Evolutionary conservation across 2,329 filamentous ascomycete species (phyloP), one percentile per base, ranked within the genome.

Genomic region (Talaromyces pinophilus): DNA sequence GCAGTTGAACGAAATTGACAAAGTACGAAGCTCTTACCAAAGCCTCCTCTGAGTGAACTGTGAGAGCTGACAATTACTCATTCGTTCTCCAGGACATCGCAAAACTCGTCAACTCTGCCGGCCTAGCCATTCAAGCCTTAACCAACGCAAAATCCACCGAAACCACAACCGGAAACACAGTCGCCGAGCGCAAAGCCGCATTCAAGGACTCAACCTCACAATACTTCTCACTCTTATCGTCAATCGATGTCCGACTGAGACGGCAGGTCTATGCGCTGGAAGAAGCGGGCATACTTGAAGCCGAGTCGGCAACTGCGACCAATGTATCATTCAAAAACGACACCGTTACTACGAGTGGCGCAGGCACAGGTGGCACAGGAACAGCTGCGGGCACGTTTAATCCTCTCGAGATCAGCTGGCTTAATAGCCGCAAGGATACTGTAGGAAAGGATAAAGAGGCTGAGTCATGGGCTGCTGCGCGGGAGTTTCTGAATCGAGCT

Each of bases 401-500:
- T 83, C 88, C 46, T 81, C 82, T 97, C 63, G 93, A 97, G 75
- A 89, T 96, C 15, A 93, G 93, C 38, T 94, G 91, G 87, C 79
- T 98, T 72, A 98, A 97, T 75, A 93, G 92, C 72, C 86, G 92
- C 66, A 92, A 91, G 68, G 90, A 91, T 69, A 90, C 90, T 69
- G 91, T 96, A 25, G 92, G 92, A 65, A 87, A 89, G 72, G 90
- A 92, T 69, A 95, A 94, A 84, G 92, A 96, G 74, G 86, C 87
- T 1, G 92, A 97, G 79, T 80, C 96, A 54, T 90, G 94, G 87
- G 84, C 82, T 40, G 84, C 86, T 70, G 85, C 87, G 48, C 85
- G 82, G 71, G 79, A 78, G 55, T 83, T 90, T 68, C 74, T 91
- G 48, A 83, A 82, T 68, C 73, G 71, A 30, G 63, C 70, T 10